phyloP scores from a whole-genome alignment of 1,284 basidiomycete genomes.

The Cryptococcus sp. region DNA sequence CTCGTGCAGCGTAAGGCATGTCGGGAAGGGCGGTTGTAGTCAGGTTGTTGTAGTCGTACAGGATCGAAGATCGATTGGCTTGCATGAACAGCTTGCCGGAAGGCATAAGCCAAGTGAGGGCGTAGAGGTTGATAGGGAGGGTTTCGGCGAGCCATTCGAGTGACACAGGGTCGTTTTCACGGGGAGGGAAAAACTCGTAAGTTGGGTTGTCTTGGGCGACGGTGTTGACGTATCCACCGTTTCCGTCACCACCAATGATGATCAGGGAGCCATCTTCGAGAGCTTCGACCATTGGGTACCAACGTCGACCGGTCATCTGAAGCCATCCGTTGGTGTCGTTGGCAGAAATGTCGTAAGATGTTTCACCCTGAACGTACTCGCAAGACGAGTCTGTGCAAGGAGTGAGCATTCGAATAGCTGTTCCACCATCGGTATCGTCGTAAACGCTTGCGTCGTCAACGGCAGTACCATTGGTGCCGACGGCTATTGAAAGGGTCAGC shows the following conservation, averaged over 20 bases:
- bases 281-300: conserved; percentile 70
- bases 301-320: conserved; percentile 77
- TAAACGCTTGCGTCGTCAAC: conserved; percentile 49
- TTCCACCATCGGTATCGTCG: conserved; percentile 66
- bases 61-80: conserved; percentile 63
- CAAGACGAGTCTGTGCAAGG: conserved; percentile 70
- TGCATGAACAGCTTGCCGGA: conserved; percentile 73
- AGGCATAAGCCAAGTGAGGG: conserved; percentile 80
- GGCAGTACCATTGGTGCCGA: conserved; percentile 47
- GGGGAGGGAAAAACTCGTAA: conserved; percentile 71
- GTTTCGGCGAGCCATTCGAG: conserved; percentile 81
- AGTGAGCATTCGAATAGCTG: conserved; percentile 64
- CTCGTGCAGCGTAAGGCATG: conserved; percentile 66
- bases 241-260: conserved; percentile 57
- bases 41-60: conserved; percentile 66
- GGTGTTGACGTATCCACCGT: conserved; percentile 65
- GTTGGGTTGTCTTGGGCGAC: conserved; percentile 76
- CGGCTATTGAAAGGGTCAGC: conserved; percentile 22
- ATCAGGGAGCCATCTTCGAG: conserved; percentile 56
- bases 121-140: conserved; percentile 86
- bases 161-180: conserved; percentile 58
- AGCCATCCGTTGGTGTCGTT: conserved; percentile 55
- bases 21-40: conserved; percentile 45
- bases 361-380: conserved; percentile 74
- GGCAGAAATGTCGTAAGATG: conserved; percentile 31